Base-by-base conservation (phyloP, 2,329 filamentous ascomycete genomes). In the Bisporella sp. region DNA sequence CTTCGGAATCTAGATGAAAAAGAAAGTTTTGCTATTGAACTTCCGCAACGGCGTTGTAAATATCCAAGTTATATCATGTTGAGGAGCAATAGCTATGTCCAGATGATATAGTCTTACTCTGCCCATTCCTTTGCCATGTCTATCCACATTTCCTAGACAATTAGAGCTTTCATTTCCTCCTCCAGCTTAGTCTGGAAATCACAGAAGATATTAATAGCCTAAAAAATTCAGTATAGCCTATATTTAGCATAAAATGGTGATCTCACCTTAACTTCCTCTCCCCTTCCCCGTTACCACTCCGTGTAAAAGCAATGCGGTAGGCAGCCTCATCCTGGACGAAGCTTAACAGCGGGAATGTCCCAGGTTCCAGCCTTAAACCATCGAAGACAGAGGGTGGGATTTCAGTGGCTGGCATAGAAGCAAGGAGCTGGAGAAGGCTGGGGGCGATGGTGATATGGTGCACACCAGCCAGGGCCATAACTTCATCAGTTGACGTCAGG, bases 361-460 rank as follows among this genome's bases (percentile, higher is more conserved):
- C 59, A 7, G 12, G 2, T 21, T 5, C 28, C 5, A 9, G 21
- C 13, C 7, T 45, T 28, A 3, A 2, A n/a, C 6, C 41, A 60
- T 61, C 56, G 49, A 63, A 61, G 1, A 64, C 11, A 21, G 53
- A 57, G 6, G 28, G n/a, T 7, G 29, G 47, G 9, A 52, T 49
- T 5, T 41, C 39, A 2, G 53, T 46, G 9, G 53, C 55, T 2
- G 47, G 45, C 2, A 44, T 58, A 6, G 11, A 41, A 7, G 54
- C 45, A 4, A 64, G 30, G 30, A 57, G 45, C 8, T 49, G 30
- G 0, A 85, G 66, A 2, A 84, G 64, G 1, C 64, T 66, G 0
- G 80, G 79, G 0, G 79, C 70, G 35, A 85, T 70, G 0, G 81
- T 84, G 28, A 85, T 75, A 59, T 81, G 76, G 37, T 80, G 68